phyloP scores from a whole-genome alignment of 2,329 filamentous ascomycete genomes.

The Ceratocystis destructans region DNA sequence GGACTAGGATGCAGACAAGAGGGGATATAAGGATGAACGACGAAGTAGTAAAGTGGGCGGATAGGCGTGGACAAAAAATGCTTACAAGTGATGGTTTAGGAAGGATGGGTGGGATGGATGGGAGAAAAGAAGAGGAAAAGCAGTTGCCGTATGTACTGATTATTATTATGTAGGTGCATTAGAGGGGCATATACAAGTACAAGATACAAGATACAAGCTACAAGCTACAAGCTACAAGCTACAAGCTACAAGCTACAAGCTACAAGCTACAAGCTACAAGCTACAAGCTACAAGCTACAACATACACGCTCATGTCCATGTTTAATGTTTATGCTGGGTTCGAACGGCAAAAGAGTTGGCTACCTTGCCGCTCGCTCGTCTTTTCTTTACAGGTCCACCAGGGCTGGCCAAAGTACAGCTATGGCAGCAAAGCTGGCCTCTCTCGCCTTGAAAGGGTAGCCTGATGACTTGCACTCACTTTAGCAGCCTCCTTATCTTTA shows the following conservation, averaged over 20 bases:
- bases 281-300: not conserved
- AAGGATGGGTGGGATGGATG: not conserved
- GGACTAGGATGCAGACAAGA: not conserved
- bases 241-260: not conserved
- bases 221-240: no score
- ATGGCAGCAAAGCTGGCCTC: no score
- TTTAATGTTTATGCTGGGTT: not conserved
- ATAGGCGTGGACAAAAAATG: not conserved
- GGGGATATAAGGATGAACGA: constrained; percentile 4
- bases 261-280: no score
- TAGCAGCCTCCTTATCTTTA: constrained; percentile 5
- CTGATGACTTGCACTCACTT: not conserved
- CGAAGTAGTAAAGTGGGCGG: not conserved
- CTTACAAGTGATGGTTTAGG: not conserved
- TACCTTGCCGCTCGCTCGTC: not conserved
- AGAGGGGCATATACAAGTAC: not conserved
- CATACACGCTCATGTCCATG: not conserved
- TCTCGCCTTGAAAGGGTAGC: not conserved
- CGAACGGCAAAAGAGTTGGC: not conserved
- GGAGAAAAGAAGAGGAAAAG: not conserved
- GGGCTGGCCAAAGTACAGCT: not conserved
- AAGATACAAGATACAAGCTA: not conserved
- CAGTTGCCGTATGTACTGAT: not conserved
- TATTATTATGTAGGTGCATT: not conserved
- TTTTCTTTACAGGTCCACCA: not conserved